phyloP scores from a whole-genome alignment of 495 filamentous ascomycete species.

The Astrocystis sublimbata region DNA sequence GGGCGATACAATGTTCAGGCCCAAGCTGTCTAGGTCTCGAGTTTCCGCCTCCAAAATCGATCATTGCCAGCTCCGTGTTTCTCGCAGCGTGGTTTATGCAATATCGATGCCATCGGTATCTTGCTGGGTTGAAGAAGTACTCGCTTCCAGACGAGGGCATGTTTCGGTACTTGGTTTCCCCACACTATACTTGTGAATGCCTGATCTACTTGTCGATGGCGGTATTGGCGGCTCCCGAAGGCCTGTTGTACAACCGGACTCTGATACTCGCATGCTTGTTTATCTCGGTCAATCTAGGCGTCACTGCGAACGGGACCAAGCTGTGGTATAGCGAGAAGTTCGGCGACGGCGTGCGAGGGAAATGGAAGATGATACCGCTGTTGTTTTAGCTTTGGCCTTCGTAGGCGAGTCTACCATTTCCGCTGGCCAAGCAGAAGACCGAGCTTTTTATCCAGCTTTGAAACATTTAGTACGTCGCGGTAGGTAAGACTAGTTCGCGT shows the following conservation, averaged over 20 bases:
- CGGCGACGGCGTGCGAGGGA: conserved; percentile 62
- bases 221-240: conserved; percentile 68
- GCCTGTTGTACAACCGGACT: conserved; percentile 67
- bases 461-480: conserved; percentile 87
- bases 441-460: conserved; percentile 68
- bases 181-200: conserved; percentile 92
- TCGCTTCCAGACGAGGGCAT: conserved; percentile 66
- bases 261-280: conserved; percentile 68
- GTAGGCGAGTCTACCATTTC: conserved; percentile 29
- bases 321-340: conserved; percentile 83
- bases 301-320: conserved; percentile 75
- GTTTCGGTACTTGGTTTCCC: conserved; percentile 71
- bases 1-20: conserved; percentile 28
- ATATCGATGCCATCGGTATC: conserved; percentile 76
- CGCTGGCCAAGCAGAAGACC: conserved; percentile 55
- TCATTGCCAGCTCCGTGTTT: conserved; percentile 65
- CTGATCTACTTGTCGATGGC: conserved; percentile 79
- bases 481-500: conserved; percentile 87
- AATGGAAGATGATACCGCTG: conserved; percentile 83
- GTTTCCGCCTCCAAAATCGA: conserved; percentile 59
- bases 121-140: conserved; percentile 81
- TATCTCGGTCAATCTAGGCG: conserved; percentile 75
- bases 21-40: conserved; percentile 28
- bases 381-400: conserved; percentile 55
- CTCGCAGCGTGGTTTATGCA: conserved; percentile 75